A percentile compares a stretch with the other conserved stretches of the same genome.
These are phyloP conservation scores for Biscutella laevigata DNA, from an alignment of 441 rosid species.

Conservation along the genomic window DNA sequence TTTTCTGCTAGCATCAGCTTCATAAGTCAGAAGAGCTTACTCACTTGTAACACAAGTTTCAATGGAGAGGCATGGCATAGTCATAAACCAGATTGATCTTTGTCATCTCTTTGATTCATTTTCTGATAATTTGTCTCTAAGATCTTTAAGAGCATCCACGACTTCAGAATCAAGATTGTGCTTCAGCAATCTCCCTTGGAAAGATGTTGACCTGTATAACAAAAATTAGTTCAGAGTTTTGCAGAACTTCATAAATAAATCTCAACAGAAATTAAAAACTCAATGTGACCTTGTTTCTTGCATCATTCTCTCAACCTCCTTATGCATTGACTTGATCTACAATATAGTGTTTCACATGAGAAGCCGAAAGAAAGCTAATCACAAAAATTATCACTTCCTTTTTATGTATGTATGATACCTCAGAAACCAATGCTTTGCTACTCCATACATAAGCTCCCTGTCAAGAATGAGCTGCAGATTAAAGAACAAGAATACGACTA, in stretches of 20 bases:
- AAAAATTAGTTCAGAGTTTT: not conserved
- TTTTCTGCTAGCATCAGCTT: no score
- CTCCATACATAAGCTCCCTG: conserved; percentile 97
- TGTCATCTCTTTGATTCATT: conserved; percentile 31
- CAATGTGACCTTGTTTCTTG: conserved; percentile 62
- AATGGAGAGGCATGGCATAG: not conserved
- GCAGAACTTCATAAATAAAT: no score
- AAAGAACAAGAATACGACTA: conserved; percentile 3
- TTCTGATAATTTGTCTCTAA: conserved; percentile 50
- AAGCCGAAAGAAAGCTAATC: not conserved
- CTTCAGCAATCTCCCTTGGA: conserved; percentile 69
- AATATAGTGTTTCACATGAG: conserved; percentile 4
- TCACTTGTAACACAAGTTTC: not conserved
- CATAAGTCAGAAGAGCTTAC: not conserved
- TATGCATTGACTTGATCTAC: conserved; percentile 61
- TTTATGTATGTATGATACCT: no score
- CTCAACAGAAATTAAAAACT: no score
- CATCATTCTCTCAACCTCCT: conserved; percentile 61
- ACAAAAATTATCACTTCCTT: no score
- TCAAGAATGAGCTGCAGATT: conserved; percentile 18
- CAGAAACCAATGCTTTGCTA: conserved; percentile 72
- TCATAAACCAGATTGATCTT: not conserved
- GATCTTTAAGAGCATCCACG: conserved; percentile 65
- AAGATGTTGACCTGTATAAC: conserved; percentile 49
- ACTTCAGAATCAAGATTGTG: conserved; percentile 79